These are phyloP conservation scores for Pleurotus platypus DNA, from an alignment of 768 basidiomycete species.

Conservation along the genomic window DNA sequence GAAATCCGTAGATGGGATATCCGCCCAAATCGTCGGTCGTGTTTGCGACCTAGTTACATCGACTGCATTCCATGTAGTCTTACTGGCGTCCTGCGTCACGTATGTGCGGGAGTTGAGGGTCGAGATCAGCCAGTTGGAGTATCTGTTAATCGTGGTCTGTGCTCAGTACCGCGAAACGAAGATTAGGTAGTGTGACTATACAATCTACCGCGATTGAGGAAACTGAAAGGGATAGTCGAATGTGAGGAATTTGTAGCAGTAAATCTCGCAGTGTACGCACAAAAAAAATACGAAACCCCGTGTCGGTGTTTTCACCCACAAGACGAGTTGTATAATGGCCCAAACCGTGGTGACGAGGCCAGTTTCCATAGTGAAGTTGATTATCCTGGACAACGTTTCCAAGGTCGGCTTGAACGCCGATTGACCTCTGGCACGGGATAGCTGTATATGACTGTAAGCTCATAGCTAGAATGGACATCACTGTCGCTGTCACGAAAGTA, in stretches of 20 bases:
- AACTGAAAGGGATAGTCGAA: background rate
- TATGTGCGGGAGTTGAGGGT: slow-evolving; percentile 6
- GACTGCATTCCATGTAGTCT: background rate
- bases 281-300: slow-evolving; percentile 8
- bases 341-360: slow-evolving; percentile 9
- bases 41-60: background rate
- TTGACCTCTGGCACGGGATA: background rate
- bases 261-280: background rate
- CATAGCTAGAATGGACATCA: background rate
- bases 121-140: slow-evolving; percentile 9
- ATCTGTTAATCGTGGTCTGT: background rate
- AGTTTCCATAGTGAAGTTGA: slow-evolving; percentile 11
- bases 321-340: slow-evolving; percentile 8
- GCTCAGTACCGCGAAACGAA: background rate
- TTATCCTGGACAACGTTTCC: background rate
- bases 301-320: slow-evolving; percentile 7
- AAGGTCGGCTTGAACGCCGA: background rate
- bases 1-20: background rate
- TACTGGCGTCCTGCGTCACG: background rate
- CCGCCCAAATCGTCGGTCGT: background rate
- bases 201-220: background rate
- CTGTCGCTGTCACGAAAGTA: background rate
- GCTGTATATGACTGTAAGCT: background rate
- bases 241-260: background rate
- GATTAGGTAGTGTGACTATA: background rate